These are phyloP conservation scores for Periglandula ipomoeae DNA, from an alignment of 2,329 filamentous ascomycete genomes.

Conservation along the genomic window DNA sequence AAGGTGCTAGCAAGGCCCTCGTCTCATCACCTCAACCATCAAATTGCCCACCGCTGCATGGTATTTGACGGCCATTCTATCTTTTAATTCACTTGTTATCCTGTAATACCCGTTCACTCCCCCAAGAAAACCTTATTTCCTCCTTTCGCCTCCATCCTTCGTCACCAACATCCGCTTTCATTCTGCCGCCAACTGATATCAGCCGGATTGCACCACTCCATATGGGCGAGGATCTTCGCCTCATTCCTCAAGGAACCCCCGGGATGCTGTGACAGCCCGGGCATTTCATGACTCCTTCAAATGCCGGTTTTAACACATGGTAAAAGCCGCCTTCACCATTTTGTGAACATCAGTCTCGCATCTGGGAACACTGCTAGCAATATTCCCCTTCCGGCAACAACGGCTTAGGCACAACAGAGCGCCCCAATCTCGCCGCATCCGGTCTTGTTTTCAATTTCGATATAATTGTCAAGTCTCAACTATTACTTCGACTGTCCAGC, in stretches of 20 bases:
- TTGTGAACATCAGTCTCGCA: background rate
- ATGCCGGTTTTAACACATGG: background rate
- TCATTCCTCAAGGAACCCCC: background rate
- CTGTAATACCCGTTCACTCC: background rate
- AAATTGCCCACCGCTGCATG: background rate
- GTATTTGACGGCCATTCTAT: background rate
- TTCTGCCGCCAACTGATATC: background rate
- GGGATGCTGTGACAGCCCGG: background rate
- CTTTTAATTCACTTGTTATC: background rate
- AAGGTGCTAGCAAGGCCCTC: background rate
- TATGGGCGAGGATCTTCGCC: background rate
- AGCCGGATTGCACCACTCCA: background rate
- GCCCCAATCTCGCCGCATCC: background rate
- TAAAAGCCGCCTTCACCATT: background rate
- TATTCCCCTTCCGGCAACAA: background rate
- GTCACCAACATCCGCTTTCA: background rate
- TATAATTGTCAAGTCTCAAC: background rate
- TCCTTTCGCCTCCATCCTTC: background rate
- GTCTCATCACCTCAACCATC: background rate
- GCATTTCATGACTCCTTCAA: background rate
- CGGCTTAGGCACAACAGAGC: background rate
- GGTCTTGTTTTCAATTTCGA: background rate
- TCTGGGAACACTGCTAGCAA: background rate
- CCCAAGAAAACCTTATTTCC: background rate
- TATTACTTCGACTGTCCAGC: no score